Conservation (phyloP, 1,284 basidiomycete species). For the Tremellales sp. region DNA sequence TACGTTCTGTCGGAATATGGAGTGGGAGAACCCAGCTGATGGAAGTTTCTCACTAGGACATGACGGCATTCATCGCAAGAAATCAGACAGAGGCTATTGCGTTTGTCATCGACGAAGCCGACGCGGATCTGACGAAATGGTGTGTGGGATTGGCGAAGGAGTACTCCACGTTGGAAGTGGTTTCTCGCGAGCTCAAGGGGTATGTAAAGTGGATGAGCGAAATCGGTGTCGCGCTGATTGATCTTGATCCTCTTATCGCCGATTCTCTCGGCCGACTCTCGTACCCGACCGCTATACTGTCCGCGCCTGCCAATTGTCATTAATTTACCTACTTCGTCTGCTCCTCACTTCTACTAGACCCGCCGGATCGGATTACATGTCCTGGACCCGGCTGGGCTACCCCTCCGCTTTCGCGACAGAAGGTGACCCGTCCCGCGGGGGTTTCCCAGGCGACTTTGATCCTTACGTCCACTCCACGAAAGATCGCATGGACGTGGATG, state of each 20-base stretch:
- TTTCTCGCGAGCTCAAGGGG: not conserved
- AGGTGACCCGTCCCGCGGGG: constrained; percentile 15
- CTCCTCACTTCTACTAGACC: not conserved
- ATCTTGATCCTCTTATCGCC: too few species aligned
- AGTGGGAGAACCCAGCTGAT: not conserved
- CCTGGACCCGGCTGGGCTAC: constrained; percentile 20
- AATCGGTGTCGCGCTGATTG: constrained; percentile 8
- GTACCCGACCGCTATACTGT: too few species aligned
- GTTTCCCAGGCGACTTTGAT: constrained; percentile 22
- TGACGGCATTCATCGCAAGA: constrained; percentile 22
- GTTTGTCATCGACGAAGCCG: constrained; percentile 19
- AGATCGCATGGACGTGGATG: constrained; percentile 32
- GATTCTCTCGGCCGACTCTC: too few species aligned
- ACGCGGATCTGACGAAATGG: constrained; percentile 24
- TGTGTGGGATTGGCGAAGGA: constrained; percentile 17
- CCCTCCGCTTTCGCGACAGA: constrained; percentile 26
- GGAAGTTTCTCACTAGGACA: constrained; percentile 16
- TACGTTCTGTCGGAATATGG: constrained; percentile 6
- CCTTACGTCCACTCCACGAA: constrained; percentile 21
- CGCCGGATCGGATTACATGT: constrained; percentile 28
- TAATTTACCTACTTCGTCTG: not conserved
- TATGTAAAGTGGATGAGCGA: too few species aligned
- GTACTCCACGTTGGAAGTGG: constrained; percentile 12
- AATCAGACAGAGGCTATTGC: constrained; percentile 17
- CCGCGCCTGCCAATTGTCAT: too few species aligned